Evolutionary conservation across 73 alveolate species (phyloP).

Genomic region (Tetrahymena elliotti): DNA sequence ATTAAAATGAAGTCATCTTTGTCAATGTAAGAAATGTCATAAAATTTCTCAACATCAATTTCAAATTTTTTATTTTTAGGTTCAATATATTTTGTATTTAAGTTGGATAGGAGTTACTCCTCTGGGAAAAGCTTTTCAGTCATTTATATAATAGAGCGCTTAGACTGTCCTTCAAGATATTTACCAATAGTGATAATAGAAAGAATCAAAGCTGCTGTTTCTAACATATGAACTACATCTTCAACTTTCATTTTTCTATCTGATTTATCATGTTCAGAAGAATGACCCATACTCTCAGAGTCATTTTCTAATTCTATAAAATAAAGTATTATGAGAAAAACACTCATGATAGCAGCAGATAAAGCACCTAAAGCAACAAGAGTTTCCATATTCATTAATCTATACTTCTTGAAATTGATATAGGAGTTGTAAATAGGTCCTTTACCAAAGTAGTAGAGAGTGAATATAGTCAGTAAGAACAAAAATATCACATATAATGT

Average conservation of each 20-base stretch:
- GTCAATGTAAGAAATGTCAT: conserved; percentile 38
- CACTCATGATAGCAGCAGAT: conserved; percentile 35
- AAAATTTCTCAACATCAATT: conserved; percentile 10
- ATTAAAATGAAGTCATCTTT: conserved; percentile 67
- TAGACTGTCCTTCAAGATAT: conserved; percentile 68
- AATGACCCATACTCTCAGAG: not conserved
- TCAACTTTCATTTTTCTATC: conserved; percentile 13
- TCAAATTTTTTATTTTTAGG: conserved; percentile 49
- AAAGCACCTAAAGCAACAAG: conserved; percentile 25
- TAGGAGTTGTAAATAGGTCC: conserved; percentile 6
- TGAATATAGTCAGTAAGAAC: conserved; percentile 11
- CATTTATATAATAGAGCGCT: conserved; percentile 58
- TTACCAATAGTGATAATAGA: conserved; percentile 69
- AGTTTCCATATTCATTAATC: conserved; percentile 28
- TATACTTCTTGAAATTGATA: not conserved
- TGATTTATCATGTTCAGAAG: not conserved
- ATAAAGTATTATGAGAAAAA: conserved; percentile 1
- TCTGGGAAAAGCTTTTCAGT: conserved; percentile 27
- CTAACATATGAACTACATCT: conserved; percentile 66
- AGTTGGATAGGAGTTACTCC: conserved; percentile 40
- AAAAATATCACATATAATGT: conserved; percentile 4
- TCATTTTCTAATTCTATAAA: not conserved
- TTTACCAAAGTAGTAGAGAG: conserved; percentile 15
- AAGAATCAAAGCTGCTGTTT: conserved; percentile 62
- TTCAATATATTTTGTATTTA: conserved; percentile 50